Evolutionary conservation across 108 stramenopile genomes (phyloP).

Genomic region (Skeletonema grethae): DNA sequence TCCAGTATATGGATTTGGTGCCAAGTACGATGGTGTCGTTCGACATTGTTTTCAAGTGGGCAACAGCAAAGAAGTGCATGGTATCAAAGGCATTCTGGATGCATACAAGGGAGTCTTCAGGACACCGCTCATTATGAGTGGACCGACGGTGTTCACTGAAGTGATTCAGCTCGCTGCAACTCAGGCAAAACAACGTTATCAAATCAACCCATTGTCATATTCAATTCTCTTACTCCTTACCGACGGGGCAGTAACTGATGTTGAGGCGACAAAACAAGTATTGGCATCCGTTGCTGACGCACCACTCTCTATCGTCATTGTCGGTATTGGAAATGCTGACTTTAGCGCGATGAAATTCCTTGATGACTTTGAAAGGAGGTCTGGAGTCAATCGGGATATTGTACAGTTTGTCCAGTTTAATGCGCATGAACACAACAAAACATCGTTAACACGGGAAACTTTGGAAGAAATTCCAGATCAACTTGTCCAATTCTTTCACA

Average conservation of each 20-base stretch:
- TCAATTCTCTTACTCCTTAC: slow-evolving; percentile 92
- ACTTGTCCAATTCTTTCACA: slow-evolving; percentile 68
- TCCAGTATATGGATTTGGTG: slow-evolving; percentile 91
- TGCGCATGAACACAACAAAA: slow-evolving; percentile 56
- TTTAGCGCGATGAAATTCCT: slow-evolving; percentile 82
- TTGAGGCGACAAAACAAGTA: slow-evolving; percentile 74
- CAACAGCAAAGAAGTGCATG: slow-evolving; percentile 50
- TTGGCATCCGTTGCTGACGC: slow-evolving; percentile 69
- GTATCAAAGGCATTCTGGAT: slow-evolving; percentile 78
- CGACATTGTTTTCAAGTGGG: slow-evolving; percentile 80
- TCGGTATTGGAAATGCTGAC: slow-evolving; percentile 86
- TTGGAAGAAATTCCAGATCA: slow-evolving; percentile 88
- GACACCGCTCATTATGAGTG: slow-evolving; percentile 67
- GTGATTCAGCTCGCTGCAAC: slow-evolving; percentile 77
- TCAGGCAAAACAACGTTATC: slow-evolving; percentile 61
- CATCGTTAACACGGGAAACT: slow-evolving; percentile 69
- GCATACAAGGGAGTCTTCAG: slow-evolving; percentile 65
- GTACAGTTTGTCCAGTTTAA: slow-evolving; percentile 78
- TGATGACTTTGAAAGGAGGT: slow-evolving; percentile 63
- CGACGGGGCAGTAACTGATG: slow-evolving; percentile 87
- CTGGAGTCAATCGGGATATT: slow-evolving; percentile 63
- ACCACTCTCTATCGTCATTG: slow-evolving; percentile 86
- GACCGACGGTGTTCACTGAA: slow-evolving; percentile 86
- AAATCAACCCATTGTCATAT: slow-evolving; percentile 66
- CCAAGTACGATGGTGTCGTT: slow-evolving; percentile 81